phyloP scores from a whole-genome alignment of 2,329 filamentous ascomycete species.

The Escovopsis weberi region DNA sequence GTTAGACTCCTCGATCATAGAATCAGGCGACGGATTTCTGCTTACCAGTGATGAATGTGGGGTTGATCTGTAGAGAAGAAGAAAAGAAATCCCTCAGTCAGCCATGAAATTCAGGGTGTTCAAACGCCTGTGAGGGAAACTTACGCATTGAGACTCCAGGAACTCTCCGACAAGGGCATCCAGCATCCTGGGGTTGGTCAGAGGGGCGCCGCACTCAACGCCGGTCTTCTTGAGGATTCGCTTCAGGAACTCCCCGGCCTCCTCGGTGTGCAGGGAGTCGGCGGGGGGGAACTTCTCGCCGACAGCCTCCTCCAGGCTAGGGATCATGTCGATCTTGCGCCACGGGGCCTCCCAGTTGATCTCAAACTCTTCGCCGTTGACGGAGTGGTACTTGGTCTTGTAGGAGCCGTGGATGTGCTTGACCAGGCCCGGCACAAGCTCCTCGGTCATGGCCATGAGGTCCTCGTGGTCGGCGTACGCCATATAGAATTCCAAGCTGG shows the following conservation, averaged over 20 bases:
- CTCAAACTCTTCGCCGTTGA: conserved; percentile 71
- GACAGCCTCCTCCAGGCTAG: conserved; percentile 65
- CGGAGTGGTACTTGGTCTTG: conserved; percentile 73
- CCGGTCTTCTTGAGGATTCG: conserved; percentile 75
- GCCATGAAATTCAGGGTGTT: neutral
- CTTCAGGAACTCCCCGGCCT: conserved; percentile 81
- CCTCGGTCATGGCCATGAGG: conserved; percentile 68
- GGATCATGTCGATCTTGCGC: conserved; percentile 89
- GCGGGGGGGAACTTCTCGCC: conserved; percentile 89
- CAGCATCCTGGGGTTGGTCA: conserved; percentile 91
- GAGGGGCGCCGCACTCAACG: conserved; percentile 75
- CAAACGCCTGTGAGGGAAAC: conserved; percentile 1
- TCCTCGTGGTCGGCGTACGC: conserved; percentile 88
- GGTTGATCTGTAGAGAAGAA: conserved; percentile 43
- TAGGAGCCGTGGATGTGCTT: conserved; percentile 79
- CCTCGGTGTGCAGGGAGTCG: conserved; percentile 76
- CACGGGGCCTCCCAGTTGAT: conserved; percentile 96
- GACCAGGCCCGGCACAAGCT: conserved; percentile 79
- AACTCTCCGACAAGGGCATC: conserved; percentile 91
- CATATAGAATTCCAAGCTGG: conserved; percentile 93
- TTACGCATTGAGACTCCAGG: conserved; percentile 73
- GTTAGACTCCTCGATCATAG: neutral
- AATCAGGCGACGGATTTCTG: neutral
- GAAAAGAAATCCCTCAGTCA: neutral
- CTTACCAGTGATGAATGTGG: conserved; percentile 40